Base-by-base conservation (phyloP, 192 early-diverging fungal species). In the Geranomyces variabilis region DNA sequence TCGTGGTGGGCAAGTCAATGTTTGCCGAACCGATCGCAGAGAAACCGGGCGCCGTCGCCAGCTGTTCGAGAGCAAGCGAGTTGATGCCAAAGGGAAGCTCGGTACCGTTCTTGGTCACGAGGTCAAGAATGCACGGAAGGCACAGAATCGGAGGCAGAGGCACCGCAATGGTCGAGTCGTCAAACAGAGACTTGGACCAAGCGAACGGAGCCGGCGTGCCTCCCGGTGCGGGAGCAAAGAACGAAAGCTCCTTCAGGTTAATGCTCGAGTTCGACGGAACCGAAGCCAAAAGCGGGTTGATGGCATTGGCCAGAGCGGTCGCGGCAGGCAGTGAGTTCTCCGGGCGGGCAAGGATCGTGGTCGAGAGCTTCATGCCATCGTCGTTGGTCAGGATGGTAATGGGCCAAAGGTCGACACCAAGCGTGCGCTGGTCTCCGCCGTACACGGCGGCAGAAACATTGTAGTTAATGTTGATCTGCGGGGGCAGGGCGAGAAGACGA, bases 201-300 rank as follows among this genome's bases (percentile, higher is more conserved):
- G 56, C 67, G 66, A 82, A 82, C 14, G 41, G 62, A 15, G 53
- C 36, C 28, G 67, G 59, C 13, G 46, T 47, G n/a, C n/a, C 15
- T 0, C 70, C 70, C 9, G 66, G 46, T 31, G 21, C 34, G 28
- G 58, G 58, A 34, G 64, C 46, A 51, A 75, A 70, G 66, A 82
- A 77, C 22, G 70, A 48, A 17, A 82, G 59, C 12, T 75, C 53
- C 19, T 74, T 71, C 45, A 82, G 33, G 53, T 68, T 66, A 28
- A 82, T 67, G 12, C 43, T 55, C 34, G 66, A 63, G 26, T 21
- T 17, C 14, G 22, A 15, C 12, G 81, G 75, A 24, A 66, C 58
- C 7, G 75, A 66, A 41, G 81, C 70, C 30, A 82, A 55, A 29
- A 82, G 56, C 12, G 81, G 81, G 77, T 82, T 82, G 55, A 82